These are phyloP conservation scores for Penicillium oxalicum DNA, from an alignment of 2,329 filamentous ascomycete species.

Conservation along the genomic window DNA sequence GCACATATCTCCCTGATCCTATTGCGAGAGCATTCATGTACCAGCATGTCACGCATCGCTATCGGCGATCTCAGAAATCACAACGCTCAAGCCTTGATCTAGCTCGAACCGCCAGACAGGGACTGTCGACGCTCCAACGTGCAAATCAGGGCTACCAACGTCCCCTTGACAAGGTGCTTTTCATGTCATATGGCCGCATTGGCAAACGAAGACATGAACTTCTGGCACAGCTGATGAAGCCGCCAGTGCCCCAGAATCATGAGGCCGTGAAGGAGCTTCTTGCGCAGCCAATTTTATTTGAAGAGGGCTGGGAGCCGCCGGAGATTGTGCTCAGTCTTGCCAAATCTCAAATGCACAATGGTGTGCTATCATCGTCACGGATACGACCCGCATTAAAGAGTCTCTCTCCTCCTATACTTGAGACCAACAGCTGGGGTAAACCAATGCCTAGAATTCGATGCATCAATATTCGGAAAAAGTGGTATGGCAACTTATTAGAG, in stretches of 20 bases:
- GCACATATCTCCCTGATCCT: slow-evolving; percentile 56
- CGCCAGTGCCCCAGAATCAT: slow-evolving; percentile 21
- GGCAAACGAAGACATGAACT: slow-evolving; percentile 49
- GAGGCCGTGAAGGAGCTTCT: slow-evolving; percentile 17
- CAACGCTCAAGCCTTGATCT: slow-evolving; percentile 17
- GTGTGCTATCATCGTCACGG: slow-evolving; percentile 20
- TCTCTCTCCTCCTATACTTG: slow-evolving; percentile 28
- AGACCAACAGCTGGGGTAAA: slow-evolving; percentile 33
- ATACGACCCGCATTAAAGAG: slow-evolving; percentile 22
- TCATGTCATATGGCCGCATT: slow-evolving; percentile 52
- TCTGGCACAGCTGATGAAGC: slow-evolving; percentile 31
- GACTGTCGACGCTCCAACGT: slow-evolving; percentile 42
- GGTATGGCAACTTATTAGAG: slow-evolving; percentile 30
- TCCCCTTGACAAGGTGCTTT: slow-evolving; percentile 48
- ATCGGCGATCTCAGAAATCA: slow-evolving; percentile 8
- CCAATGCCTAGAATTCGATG: slow-evolving; percentile 26
- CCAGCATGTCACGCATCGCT: slow-evolving; percentile 35
- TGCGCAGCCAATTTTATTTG: slow-evolving; percentile 14
- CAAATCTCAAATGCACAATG: slow-evolving; percentile 29
- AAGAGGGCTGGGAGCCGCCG: slow-evolving; percentile 33
- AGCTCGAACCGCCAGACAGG: slow-evolving; percentile 25
- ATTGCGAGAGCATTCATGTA: slow-evolving; percentile 47
- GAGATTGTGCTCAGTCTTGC: slow-evolving; percentile 28
- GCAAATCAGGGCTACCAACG: slow-evolving; percentile 53
- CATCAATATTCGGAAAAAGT: slow-evolving; percentile 32